Percentiles rank a stretch among this genome's conserved stretches.
Conservation (phyloP, 805 yeast species). For the Wickerhamomyces rabaulensis region DNA sequence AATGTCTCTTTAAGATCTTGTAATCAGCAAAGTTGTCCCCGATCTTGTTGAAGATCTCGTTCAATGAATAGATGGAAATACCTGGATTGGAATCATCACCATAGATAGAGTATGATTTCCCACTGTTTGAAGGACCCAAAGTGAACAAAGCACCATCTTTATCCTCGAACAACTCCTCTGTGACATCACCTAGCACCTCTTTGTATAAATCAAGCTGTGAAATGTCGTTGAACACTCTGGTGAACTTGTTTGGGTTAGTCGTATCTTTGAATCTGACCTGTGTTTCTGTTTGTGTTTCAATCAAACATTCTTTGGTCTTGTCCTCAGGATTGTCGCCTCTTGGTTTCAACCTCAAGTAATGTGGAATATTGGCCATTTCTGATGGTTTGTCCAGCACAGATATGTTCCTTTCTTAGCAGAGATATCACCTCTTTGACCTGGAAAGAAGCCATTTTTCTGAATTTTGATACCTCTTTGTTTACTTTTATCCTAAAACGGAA, state of each 20-base stretch:
- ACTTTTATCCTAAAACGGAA: slow-evolving; percentile 8
- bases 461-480: slow-evolving; percentile 5
- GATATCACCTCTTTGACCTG: neutral
- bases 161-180: slow-evolving; percentile 20
- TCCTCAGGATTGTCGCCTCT: slow-evolving; percentile 15
- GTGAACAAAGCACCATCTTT: slow-evolving; percentile 42
- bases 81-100: slow-evolving; percentile 34
- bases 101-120: slow-evolving; percentile 38
- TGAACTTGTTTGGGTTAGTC: slow-evolving; percentile 25
- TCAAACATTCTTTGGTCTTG: slow-evolving; percentile 11
- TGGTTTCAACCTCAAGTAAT: slow-evolving; percentile 35
- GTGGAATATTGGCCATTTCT: slow-evolving; percentile 24
- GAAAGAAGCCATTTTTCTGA: neutral
- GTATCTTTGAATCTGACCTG: slow-evolving; percentile 23
- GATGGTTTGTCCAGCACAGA: too few relatives aligned
- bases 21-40: slow-evolving; percentile 15
- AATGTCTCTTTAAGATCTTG: slow-evolving; percentile 12
- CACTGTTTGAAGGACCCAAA: slow-evolving; percentile 50
- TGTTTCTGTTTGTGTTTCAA: slow-evolving; percentile 20
- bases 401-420: neutral
- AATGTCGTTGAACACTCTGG: slow-evolving; percentile 27
- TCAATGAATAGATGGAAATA: slow-evolving; percentile 29
- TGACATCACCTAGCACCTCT: slow-evolving; percentile 17
- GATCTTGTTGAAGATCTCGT: slow-evolving; percentile 28
- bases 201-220: slow-evolving; percentile 34